Base-by-base conservation (phyloP, 768 basidiomycete genomes). In the Mycena epipterygia region DNA sequence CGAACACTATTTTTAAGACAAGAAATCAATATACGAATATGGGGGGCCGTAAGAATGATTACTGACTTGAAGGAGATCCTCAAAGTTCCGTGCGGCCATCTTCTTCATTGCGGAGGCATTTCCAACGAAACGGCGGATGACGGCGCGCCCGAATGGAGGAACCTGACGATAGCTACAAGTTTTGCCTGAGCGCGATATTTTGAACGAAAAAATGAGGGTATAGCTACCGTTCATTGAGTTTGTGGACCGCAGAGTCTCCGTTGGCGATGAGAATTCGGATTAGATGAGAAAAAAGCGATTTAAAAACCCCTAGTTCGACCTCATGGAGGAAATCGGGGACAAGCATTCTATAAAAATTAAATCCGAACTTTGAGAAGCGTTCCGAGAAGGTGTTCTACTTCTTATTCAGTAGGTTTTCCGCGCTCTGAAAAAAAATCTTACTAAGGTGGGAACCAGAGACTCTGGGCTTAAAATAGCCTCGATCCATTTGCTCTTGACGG, bases 251-350 rank as follows among this genome's bases (percentile, higher is more conserved):
- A 9, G 70, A 29, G 4, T 35, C 61, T 3, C 68, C 76, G 19
- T 70, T 52, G 0, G 74, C 53, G 25, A 78, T 25, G 0, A 86
- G 52, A 3, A 86, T 74, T 1, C 78, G 74, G 0, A 86, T 64
- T 0, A 86, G 72, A 35, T 87, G 86, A 1, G 70, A 77, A 33
- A 86, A 79, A 0, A 85, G 30, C 0, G 67, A 46, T 58, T 84
- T 84, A 76, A 82, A 85, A 0, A 81, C 74, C 0, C 86, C 84
- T 0, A 85, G 71, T 57, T 86, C 82, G 35, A 83, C 76, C 46
- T 86, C 82, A 39, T 86, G 85, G 64, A 87, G 49, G 17, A 86
- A 70, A 56, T 87, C 83, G 0, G 77, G 74, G 0, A 79, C 73
- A 0, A 85, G 75, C 17, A 81, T 75, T 0, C 0, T 25, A 52